Conservation (phyloP, 2,329 filamentous ascomycete species). For the Colletotrichum sp. region DNA sequence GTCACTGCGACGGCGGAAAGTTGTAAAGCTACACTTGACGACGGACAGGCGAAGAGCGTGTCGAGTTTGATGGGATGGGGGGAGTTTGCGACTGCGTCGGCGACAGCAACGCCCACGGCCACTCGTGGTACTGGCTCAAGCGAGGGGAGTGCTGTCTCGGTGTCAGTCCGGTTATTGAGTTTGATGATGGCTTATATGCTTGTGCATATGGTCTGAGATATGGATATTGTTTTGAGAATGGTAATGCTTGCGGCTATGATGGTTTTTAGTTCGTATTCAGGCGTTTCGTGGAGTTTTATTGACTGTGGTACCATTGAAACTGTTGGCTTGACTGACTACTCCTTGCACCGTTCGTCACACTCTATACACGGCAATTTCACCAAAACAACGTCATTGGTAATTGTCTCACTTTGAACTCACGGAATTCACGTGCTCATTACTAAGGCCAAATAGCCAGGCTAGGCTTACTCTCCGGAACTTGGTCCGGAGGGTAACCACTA, state of each 20-base stretch:
- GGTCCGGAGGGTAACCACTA: not conserved
- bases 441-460: not conserved
- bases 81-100: constrained; percentile 21
- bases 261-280: accelerated
- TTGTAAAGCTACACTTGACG: not conserved
- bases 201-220: not conserved
- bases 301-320: too few species aligned
- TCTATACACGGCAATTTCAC: not conserved
- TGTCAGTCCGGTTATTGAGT: not conserved
- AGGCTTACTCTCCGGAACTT: not conserved
- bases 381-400: not conserved
- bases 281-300: accelerated
- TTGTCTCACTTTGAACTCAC: not conserved
- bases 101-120: constrained; percentile 16
- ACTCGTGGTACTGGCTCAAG: not conserved
- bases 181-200: not conserved
- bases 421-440: not conserved
- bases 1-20: not conserved
- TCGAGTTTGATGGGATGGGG: not conserved
- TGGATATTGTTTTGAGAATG: not conserved
- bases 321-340: not conserved
- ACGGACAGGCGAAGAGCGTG: not conserved
- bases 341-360: not conserved
- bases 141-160: not conserved
- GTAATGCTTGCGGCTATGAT: too few species aligned